Base-by-base conservation (phyloP, 2,329 filamentous ascomycete species). In the Rhynchosporium agropyri region DNA sequence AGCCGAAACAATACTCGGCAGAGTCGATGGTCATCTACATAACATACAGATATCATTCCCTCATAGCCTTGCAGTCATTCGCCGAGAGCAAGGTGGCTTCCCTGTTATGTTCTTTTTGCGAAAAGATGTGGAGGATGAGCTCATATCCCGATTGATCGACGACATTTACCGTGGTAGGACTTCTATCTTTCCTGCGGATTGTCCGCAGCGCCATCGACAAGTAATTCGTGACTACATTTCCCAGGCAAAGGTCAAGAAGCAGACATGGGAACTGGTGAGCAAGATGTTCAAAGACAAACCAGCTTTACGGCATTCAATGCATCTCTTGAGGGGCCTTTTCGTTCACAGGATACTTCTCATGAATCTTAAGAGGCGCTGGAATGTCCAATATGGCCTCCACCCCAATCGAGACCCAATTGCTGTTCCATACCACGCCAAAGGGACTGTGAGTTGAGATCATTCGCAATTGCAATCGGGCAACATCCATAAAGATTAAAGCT, bases 381-480 rank as follows among this genome's bases (percentile, higher is more conserved):
- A 83, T 58, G 83, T 87, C 0, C 79, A 85, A 49, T 92, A 88
- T 53, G 85, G 85, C 0, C 74, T 88, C 0, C 80, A 86, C 65
- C 79, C 82, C 0, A 51, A 65, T 0, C 79, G 89, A 13, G 77
- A 81, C 46, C 84, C 85, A 0, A 81, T 89, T 4, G 87, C 88
- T 0, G 89, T 91, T 0, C 89, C 89, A 0, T 91, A 82, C 55
- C 79, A 83, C 10, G 85, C 86, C 0, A 90, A 91, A 62, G 89
- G 88, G 2, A 77, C 81, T n/a, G 50, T 53, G 36, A 53, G 50
- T 53, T 40, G 33, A 3, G 15, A 45, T 20, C 8, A 3, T 45
- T 45, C 3, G 12, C 4, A 9, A 29, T 51, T 8, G 2, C 3
- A 10, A 29, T 3, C 20, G 28, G 6, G 20, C 31, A 33, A n/a